A percentile compares a stretch with the other conserved stretches of the same genome.
Conservation (phyloP, 805 yeast species). For the Candida oleophila region DNA sequence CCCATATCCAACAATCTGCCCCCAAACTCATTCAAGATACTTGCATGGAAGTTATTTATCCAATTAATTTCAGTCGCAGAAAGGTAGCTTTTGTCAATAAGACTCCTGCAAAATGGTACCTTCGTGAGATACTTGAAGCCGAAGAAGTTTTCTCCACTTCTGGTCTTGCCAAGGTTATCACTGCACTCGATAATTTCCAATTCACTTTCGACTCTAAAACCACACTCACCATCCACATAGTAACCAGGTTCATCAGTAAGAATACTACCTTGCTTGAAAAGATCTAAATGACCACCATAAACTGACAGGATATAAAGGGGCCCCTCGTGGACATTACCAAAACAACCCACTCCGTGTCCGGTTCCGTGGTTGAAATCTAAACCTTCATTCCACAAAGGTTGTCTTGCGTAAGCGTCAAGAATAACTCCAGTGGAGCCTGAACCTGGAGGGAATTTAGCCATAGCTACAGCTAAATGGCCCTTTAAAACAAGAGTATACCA, state of each 20-base stretch:
- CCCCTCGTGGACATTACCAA: constrained; percentile 89
- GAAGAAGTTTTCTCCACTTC: constrained; percentile 28
- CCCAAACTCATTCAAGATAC: constrained; percentile 31
- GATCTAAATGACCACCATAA: constrained; percentile 48
- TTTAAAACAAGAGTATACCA: constrained; percentile 84
- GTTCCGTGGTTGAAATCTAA: constrained; percentile 92
- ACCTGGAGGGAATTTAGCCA: constrained; percentile 66
- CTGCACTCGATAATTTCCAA: constrained; percentile 52
- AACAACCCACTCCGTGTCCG: constrained; percentile 96
- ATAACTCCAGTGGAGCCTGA: constrained; percentile 70
- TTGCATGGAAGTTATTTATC: constrained; percentile 39
- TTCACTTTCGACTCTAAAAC: constrained; percentile 87
- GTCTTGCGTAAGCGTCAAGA: constrained; percentile 82
- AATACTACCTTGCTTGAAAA: constrained; percentile 59
- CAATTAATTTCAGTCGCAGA: constrained; percentile 30
- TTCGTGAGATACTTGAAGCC: constrained; percentile 42
- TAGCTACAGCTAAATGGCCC: constrained; percentile 87
- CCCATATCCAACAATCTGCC: constrained; percentile 49
- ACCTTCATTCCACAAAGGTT: constrained; percentile 78
- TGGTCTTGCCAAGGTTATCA: constrained; percentile 36
- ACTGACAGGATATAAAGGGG: constrained; percentile 79
- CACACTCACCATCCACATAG: constrained; percentile 86
- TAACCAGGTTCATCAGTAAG: constrained; percentile 94
- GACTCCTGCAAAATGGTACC: constrained; percentile 37
- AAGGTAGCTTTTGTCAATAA: constrained; percentile 33